Evolutionary conservation across 2,329 filamentous ascomycete genomes (phyloP).

Genomic region (Alternaria incomplexa): DNA sequence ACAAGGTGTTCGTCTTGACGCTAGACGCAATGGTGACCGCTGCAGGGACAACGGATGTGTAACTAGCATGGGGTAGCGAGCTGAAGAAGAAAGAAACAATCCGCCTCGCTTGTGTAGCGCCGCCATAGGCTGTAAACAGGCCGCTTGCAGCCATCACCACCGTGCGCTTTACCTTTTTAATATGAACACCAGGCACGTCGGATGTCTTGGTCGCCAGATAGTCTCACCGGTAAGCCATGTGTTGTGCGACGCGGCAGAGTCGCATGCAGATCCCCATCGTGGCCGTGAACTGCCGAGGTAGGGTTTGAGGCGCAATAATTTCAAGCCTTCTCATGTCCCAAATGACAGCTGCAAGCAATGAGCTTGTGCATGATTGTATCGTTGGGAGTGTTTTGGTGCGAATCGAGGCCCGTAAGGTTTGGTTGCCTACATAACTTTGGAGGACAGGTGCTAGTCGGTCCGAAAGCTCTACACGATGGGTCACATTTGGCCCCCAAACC

Average conservation of each 20-base stretch:
- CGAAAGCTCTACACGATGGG: not conserved
- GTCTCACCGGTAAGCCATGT: slow-evolving; percentile 5
- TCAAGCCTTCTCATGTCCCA: not conserved
- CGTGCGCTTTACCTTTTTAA: not conserved
- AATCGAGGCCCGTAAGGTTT: not conserved
- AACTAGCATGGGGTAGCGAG: slow-evolving; percentile 12
- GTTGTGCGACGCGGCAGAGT: not conserved
- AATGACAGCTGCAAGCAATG: not conserved
- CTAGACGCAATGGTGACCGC: not conserved
- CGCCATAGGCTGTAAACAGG: slow-evolving; percentile 3
- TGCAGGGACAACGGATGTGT: not conserved
- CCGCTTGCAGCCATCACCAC: not conserved
- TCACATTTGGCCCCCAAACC: not conserved
- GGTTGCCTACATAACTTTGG: not conserved
- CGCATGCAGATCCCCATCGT: not conserved
- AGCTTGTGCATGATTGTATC: not conserved
- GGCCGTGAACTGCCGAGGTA: not conserved
- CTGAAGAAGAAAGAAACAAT: slow-evolving; percentile 2
- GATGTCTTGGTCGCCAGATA: not conserved
- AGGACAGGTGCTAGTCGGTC: not conserved
- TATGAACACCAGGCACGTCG: slow-evolving; percentile 4
- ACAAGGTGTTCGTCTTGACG: not conserved
- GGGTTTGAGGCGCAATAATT: not conserved
- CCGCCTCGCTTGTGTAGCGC: not conserved
- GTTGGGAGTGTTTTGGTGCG: not conserved